Conservation (phyloP, 148 eudicot species). For the Heliosperma pusillum region DNA sequence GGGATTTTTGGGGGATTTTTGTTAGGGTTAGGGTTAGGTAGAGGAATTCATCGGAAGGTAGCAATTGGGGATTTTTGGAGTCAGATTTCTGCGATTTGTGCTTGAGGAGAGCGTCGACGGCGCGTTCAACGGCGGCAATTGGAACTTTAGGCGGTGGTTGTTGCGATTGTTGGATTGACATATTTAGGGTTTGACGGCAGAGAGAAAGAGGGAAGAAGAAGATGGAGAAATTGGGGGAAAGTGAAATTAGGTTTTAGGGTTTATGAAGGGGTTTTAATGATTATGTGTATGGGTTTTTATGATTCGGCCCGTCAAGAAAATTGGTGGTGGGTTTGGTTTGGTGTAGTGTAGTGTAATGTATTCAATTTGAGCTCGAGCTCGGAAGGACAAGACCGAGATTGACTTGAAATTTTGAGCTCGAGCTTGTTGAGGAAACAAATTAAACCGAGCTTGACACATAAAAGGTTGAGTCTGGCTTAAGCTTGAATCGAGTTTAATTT, state of each 20-base stretch:
- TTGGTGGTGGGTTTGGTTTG: too few species aligned
- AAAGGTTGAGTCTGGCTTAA: too few species aligned
- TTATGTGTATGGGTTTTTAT: too few species aligned
- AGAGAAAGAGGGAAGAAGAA: not conserved
- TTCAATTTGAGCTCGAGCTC: too few species aligned
- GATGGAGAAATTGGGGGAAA: too few species aligned
- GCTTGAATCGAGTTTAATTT: too few species aligned
- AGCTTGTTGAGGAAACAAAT: too few species aligned
- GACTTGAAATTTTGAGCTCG: too few species aligned
- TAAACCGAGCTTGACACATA: too few species aligned
- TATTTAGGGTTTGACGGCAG: not conserved
- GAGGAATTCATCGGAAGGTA: slow-evolving; percentile 48
- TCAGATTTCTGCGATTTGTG: slow-evolving; percentile 38
- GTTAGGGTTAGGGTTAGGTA: slow-evolving; percentile 68
- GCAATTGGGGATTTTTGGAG: slow-evolving; percentile 37
- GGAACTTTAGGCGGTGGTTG: slow-evolving; percentile 18
- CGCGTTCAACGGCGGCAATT: slow-evolving; percentile 22
- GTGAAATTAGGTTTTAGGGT: not conserved
- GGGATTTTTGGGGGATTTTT: slow-evolving; percentile 50
- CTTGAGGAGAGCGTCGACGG: slow-evolving; percentile 47
- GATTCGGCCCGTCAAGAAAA: too few species aligned
- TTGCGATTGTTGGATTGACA: slow-evolving; percentile 6
- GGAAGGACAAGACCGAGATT: too few species aligned
- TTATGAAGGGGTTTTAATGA: not conserved
- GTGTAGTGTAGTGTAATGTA: too few species aligned